Base-by-base conservation (phyloP, 345 rosid species). In the Lenwebbia sp. region DNA sequence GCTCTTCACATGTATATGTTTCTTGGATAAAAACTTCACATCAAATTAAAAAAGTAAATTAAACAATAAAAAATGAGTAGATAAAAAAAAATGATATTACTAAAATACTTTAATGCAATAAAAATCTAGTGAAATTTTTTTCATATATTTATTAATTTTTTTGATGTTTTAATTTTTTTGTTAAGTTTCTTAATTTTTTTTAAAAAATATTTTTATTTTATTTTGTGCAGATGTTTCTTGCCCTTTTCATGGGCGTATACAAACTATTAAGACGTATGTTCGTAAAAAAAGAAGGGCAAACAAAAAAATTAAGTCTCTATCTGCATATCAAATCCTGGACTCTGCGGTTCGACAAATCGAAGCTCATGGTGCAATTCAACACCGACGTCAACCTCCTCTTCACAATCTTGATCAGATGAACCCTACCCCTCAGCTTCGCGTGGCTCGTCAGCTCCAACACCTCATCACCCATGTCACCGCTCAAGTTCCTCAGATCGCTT, bases 361-460 rank as follows among this genome's bases (percentile, higher is more conserved):
- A 37, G 30, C 19, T 76, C 57, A 84, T 60, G 55, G 65, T 83
- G 76, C 90, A 88, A 26, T 86, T 78, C 85, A 88, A 54, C 53
- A 30, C 50, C 54, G 85, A 81, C 23, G 78, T 62, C 82, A 81
- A 57, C 70, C 84, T 47, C 13, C 28, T 75, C 81, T 85, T 62
- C n/a, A 84, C 26, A 8, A 62, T 37, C 37, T 65, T 83, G 28
- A 88, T 23, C 50, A 88, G 33, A 40, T 65, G 82, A 3, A 88
- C 82, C 57, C 33, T 82, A 15, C 90, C 90, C 15, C 82, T 70
- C 78, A 88, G 17, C 85, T 78, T 25, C 23, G 86, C 86, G 41
- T 84, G 47, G 56, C 88, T 82, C 21, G 37, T 82, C 26, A 88
- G 82, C 82, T 65, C 47, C 83, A 88, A 57, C n/a, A 84, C 21